These are phyloP conservation scores for Tricholoma sp. DNA, from an alignment of 768 basidiomycete species.

Conservation along the genomic window DNA sequence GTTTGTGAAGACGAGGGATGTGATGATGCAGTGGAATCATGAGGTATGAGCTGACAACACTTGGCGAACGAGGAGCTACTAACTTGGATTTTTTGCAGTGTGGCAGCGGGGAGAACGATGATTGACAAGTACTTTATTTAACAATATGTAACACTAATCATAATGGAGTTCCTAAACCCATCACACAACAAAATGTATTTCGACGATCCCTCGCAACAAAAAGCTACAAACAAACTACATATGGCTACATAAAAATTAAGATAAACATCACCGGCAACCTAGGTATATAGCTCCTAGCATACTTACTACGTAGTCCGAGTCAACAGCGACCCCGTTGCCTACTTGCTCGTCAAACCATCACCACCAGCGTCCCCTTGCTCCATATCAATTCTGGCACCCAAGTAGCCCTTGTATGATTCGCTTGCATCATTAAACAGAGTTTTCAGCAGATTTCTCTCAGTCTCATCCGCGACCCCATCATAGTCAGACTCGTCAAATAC, in stretches of 20 bases:
- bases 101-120: not conserved
- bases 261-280: too few species aligned
- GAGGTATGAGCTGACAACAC: slow-evolving; percentile 21
- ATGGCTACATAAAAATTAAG: too few species aligned
- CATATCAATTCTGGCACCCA: not conserved
- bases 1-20: slow-evolving; percentile 29
- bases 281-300: too few species aligned
- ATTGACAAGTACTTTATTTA: not conserved
- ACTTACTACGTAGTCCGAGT: too few species aligned
- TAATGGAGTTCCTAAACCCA: too few species aligned
- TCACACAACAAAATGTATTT: too few species aligned
- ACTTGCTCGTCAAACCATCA: not conserved
- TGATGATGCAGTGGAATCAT: slow-evolving; percentile 36
- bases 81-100: not conserved
- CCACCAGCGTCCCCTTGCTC: not conserved
- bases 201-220: too few species aligned
- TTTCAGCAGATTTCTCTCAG: not conserved
- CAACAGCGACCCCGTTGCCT: too few species aligned
- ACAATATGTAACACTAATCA: too few species aligned
- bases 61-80: not conserved
- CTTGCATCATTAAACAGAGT: not conserved
- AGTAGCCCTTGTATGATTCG: not conserved
- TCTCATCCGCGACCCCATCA: not conserved
- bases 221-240: too few species aligned
- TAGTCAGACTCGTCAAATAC: not conserved